These are phyloP conservation scores for Colletotrichum endophyticum DNA, from an alignment of 2,329 filamentous ascomycete species.

Conservation along the genomic window DNA sequence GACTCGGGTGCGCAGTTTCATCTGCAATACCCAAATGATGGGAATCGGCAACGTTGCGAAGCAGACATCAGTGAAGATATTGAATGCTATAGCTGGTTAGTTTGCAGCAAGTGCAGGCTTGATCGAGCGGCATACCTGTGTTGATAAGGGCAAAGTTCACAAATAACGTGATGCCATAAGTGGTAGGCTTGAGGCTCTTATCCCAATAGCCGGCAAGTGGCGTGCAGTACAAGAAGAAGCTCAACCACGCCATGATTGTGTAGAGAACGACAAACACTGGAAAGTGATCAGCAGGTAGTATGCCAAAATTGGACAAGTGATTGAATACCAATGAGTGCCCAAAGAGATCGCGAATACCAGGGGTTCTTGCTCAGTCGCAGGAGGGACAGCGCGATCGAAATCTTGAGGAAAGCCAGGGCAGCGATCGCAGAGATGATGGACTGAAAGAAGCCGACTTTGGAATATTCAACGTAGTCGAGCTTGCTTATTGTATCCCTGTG, in stretches of 20 bases:
- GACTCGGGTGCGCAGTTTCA: slow-evolving; percentile 39
- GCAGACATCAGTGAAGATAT: slow-evolving; percentile 48
- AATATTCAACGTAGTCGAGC: slow-evolving; percentile 35
- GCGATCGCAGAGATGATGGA: slow-evolving; percentile 45
- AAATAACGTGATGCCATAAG: slow-evolving; percentile 22
- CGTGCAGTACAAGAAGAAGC: slow-evolving; percentile 26
- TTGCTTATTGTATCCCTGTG: slow-evolving; percentile 41
- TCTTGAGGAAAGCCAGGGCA: slow-evolving; percentile 23
- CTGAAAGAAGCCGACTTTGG: slow-evolving; percentile 49
- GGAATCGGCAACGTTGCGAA: slow-evolving; percentile 46
- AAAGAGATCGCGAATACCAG: slow-evolving; percentile 30
- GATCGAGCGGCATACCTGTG: background rate
- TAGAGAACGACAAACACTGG: slow-evolving; percentile 25
- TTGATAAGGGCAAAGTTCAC: slow-evolving; percentile 46
- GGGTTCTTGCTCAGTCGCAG: slow-evolving; percentile 24
- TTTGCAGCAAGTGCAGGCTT: background rate
- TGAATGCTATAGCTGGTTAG: slow-evolving; percentile 31
- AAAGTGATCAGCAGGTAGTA: background rate
- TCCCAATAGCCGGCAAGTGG: slow-evolving; percentile 28
- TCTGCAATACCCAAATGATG: slow-evolving; percentile 45
- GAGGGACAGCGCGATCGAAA: slow-evolving; percentile 26
- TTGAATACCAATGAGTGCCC: slow-evolving; percentile 23
- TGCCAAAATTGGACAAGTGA: background rate
- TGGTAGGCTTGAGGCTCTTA: slow-evolving; percentile 13
- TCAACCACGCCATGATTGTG: slow-evolving; percentile 24